Conservation (phyloP, 768 basidiomycete species). For the Heimioporus sp. region DNA sequence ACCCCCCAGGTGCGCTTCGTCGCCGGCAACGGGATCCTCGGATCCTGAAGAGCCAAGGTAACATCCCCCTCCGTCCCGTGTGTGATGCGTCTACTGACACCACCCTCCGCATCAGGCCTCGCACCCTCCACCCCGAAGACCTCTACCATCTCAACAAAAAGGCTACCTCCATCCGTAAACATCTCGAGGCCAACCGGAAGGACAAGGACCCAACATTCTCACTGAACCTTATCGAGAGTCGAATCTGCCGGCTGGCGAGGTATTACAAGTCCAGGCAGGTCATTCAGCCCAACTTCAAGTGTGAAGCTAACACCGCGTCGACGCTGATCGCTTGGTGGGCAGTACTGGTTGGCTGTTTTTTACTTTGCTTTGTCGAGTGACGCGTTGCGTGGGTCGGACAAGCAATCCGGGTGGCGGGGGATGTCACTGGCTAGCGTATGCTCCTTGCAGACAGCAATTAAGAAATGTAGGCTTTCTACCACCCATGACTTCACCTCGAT, state of each 20-base stretch:
- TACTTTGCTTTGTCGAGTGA: not conserved
- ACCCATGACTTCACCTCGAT: not conserved
- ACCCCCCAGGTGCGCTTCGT: constrained; percentile 98
- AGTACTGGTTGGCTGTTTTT: too few species aligned
- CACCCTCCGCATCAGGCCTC: too few species aligned
- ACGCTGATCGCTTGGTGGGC: constrained; percentile 73
- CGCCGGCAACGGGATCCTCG: constrained; percentile 99
- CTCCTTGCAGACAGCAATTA: constrained; percentile 4
- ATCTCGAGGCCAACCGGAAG: too few species aligned
- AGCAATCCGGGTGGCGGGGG: not conserved
- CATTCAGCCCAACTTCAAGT: constrained; percentile 98
- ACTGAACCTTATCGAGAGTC: constrained; percentile 97
- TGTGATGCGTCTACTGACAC: too few species aligned
- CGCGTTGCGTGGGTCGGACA: not conserved
- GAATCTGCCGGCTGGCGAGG: constrained; percentile 95
- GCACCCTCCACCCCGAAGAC: too few species aligned
- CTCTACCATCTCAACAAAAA: too few species aligned
- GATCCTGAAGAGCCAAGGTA: too few species aligned
- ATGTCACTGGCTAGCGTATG: constrained; percentile 1
- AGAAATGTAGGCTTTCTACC: constrained; percentile 21
- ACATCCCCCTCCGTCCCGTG: too few species aligned
- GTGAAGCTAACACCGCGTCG: constrained; percentile 93
- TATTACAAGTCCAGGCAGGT: constrained; percentile 99
- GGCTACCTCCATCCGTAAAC: too few species aligned
- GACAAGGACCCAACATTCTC: constrained; percentile 98